These are phyloP conservation scores for Cyclocybe aegerita DNA, from an alignment of 768 basidiomycete species.

Conservation along the genomic window DNA sequence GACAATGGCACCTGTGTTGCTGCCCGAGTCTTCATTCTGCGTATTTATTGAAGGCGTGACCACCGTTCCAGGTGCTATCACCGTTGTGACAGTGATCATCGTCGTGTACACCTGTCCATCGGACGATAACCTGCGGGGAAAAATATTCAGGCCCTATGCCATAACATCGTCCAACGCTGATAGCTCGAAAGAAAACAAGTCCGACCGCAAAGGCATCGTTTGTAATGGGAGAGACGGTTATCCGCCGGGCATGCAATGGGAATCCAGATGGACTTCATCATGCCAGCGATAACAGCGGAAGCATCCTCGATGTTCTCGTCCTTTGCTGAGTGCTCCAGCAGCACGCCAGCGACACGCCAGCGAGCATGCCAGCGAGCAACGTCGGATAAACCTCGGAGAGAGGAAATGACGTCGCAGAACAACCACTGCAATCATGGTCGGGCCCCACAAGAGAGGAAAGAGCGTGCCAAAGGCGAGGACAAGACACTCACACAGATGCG, in stretches of 20 bases:
- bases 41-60: not conserved
- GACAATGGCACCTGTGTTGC: constrained; percentile 21
- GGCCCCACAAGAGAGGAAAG: not conserved
- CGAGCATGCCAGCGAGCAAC: too few relatives aligned
- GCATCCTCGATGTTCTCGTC: not conserved
- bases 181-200: not conserved
- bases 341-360: too few relatives aligned
- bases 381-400: not conserved
- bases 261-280: not conserved
- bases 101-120: constrained; percentile 19
- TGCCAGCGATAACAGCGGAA: not conserved
- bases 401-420: not conserved
- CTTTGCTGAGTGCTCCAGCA: too few relatives aligned
- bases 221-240: not conserved
- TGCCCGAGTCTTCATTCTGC: not conserved
- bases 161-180: not conserved
- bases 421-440: not conserved
- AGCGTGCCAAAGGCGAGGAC: not conserved
- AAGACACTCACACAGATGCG: constrained; percentile 11
- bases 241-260: not conserved
- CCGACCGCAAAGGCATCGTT: not conserved
- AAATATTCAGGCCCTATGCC: not conserved
- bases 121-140: constrained; percentile 13
- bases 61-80: constrained; percentile 6
- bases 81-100: constrained; percentile 15